These are phyloP conservation scores for Recurvomyces mirabilis DNA, from an alignment of 495 filamentous ascomycete genomes.

Conservation along the genomic window DNA sequence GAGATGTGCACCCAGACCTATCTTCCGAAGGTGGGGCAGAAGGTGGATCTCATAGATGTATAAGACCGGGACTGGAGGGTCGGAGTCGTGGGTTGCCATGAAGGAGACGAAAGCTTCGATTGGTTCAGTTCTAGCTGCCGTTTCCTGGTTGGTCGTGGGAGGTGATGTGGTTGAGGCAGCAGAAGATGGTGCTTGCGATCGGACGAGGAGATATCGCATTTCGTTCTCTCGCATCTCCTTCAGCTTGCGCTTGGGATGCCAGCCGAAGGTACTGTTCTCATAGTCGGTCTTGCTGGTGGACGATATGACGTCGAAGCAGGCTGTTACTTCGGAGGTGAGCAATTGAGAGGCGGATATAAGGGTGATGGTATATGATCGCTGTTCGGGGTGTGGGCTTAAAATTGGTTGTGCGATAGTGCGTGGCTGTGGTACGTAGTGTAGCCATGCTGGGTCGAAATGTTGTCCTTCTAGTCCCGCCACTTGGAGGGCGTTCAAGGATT, in stretches of 20 bases:
- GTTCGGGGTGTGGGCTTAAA: background rate
- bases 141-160: too few relatives aligned
- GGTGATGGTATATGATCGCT: constrained; percentile 25
- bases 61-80: constrained; percentile 58
- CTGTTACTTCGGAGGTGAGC: constrained; percentile 41
- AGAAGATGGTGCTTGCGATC: too few relatives aligned
- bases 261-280: constrained; percentile 49
- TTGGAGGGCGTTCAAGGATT: too few relatives aligned
- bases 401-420: too few relatives aligned
- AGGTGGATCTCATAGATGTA: constrained; percentile 90
- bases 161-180: background rate
- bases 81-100: constrained; percentile 74
- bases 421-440: too few relatives aligned
- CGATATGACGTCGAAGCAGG: constrained; percentile 62
- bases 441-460: too few relatives aligned
- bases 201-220: constrained; percentile 33
- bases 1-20: constrained; percentile 31
- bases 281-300: constrained; percentile 59
- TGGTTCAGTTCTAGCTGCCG: background rate
- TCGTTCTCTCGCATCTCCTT: constrained; percentile 66
- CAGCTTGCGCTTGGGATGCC: constrained; percentile 57
- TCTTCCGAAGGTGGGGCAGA: constrained; percentile 40
- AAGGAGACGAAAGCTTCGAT: constrained; percentile 60
- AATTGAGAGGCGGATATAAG: constrained; percentile 42
- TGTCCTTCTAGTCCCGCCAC: too few relatives aligned